phyloP scores from a whole-genome alignment of 495 filamentous ascomycete species.

The Neurospora sp. region DNA sequence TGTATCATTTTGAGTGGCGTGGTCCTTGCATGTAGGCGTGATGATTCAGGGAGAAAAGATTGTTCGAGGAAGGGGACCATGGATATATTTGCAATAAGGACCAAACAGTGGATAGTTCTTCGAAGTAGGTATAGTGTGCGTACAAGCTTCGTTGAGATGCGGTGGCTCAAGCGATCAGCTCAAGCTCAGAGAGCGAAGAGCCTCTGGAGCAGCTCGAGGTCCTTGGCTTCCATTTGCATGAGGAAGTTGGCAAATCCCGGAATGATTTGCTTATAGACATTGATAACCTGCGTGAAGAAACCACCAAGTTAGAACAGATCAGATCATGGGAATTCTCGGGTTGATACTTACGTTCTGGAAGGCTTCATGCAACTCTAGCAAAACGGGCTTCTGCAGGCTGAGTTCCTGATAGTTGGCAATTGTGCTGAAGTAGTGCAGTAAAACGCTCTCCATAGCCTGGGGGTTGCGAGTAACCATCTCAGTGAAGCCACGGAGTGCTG shows the following conservation, averaged over 20 bases:
- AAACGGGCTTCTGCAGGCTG: slow-evolving; percentile 32
- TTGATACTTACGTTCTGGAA: slow-evolving; percentile 32
- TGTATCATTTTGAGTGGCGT: neutral
- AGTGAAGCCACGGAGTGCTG: slow-evolving; percentile 84
- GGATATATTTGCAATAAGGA: neutral
- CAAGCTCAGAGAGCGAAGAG: slow-evolving; percentile 16
- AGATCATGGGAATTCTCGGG: neutral
- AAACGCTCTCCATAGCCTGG: slow-evolving; percentile 76
- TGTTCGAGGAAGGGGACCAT: neutral
- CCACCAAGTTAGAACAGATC: neutral
- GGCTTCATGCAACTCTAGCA: slow-evolving; percentile 35
- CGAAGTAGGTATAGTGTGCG: neutral
- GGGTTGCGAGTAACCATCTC: slow-evolving; percentile 78
- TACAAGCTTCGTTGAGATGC: neutral
- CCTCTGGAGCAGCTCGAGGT: slow-evolving; percentile 37
- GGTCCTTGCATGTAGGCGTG: neutral
- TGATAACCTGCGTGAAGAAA: slow-evolving; percentile 48
- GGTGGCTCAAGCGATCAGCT: neutral
- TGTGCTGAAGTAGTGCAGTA: slow-evolving; percentile 74
- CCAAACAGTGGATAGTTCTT: neutral
- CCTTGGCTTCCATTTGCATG: slow-evolving; percentile 49
- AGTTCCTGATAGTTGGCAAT: slow-evolving; percentile 65
- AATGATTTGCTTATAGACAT: slow-evolving; percentile 76
- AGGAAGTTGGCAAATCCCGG: slow-evolving; percentile 77
- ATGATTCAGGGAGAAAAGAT: neutral